Evolutionary conservation across 2,329 filamentous ascomycete species (phyloP), one percentile per base, ranked within the genome.

Genomic region (Cladosporium velox): DNA sequence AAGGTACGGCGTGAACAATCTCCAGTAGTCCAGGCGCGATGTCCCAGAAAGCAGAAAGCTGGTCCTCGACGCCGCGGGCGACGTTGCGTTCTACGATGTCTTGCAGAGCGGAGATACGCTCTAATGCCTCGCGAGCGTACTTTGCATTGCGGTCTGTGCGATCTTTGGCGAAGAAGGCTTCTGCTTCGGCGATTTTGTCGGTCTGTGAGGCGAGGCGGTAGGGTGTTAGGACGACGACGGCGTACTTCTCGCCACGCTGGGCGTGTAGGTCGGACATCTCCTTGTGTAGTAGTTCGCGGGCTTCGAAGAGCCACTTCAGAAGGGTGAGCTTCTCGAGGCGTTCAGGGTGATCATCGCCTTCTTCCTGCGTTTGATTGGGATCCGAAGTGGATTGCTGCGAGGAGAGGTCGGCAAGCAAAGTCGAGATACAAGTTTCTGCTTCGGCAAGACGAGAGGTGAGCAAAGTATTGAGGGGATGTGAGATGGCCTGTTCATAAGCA

Each of bases 21-120:
- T 88, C 85, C 30, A 90, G 84, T 0, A 99, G 84, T 3, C 89
- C 88, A 2, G 95, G 95, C 1, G 93, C 94, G 73, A 98, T 96
- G 75, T 99, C 95, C 95, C 95, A 99, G 77, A 98, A 99, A 0
- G 94, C 93, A 11, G 90, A 93, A 2, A 97, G 85, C 79, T 98
- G 95, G 65, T 92, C 87, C 76, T 97, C 93, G 12, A 98, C 92
- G 18, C 94, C 95, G 11, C 91, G 88, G 24, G 89, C 88, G 26
- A 97, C 93, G 65, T 95, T 95, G 71, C 89, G 85, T 76, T 97
- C 92, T 34, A 97, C 87, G 7, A 95, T 87, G 57, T 86, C 84
- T 71, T 91, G 85, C 75, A 98, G 93, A 26, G 90, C 88, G 71
- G 91, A 87, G 24, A 90, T 88, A 14, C 95, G 88, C 69, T 87